Conservation (phyloP, 345 rosid species). For the Eucalyptus brandiana region DNA sequence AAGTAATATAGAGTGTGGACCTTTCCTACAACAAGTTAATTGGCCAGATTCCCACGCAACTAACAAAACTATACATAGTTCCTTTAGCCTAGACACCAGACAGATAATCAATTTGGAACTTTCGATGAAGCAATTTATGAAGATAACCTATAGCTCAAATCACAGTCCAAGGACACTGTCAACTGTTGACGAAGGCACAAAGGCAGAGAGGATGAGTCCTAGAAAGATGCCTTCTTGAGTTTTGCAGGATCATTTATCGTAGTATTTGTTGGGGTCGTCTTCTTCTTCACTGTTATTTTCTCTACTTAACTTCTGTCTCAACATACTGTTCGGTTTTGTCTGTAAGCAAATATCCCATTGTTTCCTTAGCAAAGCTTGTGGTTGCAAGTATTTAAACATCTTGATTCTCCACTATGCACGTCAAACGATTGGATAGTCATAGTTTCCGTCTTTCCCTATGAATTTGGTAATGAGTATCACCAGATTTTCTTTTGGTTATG, state of each 20-base stretch:
- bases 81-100: not conserved
- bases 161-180: not conserved
- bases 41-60: slow-evolving; percentile 1
- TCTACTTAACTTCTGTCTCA: not conserved
- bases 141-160: not conserved
- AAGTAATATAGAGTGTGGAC: slow-evolving; percentile 10
- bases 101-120: not conserved
- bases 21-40: slow-evolving; percentile 8
- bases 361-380: not conserved
- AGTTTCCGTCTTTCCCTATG: too few relatives aligned
- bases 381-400: slow-evolving; percentile 24
- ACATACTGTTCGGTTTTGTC: not conserved
- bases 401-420: too few relatives aligned
- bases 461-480: too few relatives aligned
- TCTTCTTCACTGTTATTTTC: not conserved
- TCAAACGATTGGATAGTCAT: too few relatives aligned
- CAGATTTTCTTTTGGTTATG: too few relatives aligned
- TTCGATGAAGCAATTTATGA: not conserved
- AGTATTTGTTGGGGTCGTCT: not conserved
- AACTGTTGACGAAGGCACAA: not conserved
- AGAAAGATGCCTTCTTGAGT: not conserved
- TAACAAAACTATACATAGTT: not conserved
- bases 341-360: not conserved
- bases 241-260: not conserved
- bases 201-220: not conserved